phyloP scores from a whole-genome alignment of 1,284 basidiomycete genomes.

The Blastosporella zonata region DNA sequence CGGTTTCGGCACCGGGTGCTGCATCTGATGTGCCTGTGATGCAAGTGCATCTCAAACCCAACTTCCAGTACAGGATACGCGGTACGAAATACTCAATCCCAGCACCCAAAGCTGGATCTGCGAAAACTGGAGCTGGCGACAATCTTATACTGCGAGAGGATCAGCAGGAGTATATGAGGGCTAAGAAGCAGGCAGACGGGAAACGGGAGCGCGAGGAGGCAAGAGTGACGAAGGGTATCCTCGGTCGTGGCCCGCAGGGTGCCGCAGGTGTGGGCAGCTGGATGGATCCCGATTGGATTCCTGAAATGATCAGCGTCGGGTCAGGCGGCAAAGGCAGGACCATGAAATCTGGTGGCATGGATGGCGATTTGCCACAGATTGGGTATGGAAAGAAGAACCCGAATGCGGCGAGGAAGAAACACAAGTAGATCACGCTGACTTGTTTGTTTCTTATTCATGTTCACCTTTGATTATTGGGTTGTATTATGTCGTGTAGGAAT shows the following conservation, averaged over 20 bases:
- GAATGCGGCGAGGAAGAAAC: constrained; percentile 64
- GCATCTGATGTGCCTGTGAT: constrained; percentile 59
- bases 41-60: constrained; percentile 88
- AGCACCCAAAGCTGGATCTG: constrained; percentile 84
- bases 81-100: constrained; percentile 96
- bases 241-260: constrained; percentile 42
- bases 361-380: constrained; percentile 74
- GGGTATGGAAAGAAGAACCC: constrained; percentile 87
- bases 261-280: constrained; percentile 67
- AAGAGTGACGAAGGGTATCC: constrained; percentile 63
- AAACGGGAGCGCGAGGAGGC: constrained; percentile 78
- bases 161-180: constrained; percentile 82
- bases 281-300: constrained; percentile 97
- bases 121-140: constrained; percentile 78
- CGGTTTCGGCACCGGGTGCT: constrained; percentile 68
- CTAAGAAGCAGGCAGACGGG: constrained; percentile 71
- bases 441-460: constrained; percentile 10
- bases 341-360: constrained; percentile 45
- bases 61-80: constrained; percentile 92
- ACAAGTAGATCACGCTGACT: constrained; percentile 39
- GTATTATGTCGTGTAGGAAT: constrained; percentile 17
- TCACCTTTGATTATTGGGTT: constrained; percentile 22
- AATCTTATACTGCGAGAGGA: constrained; percentile 89
- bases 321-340: constrained; percentile 73
- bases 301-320: constrained; percentile 77